Evolutionary conservation across 805 yeast genomes (phyloP).

Genomic region (Saturnispora besseyi): DNA sequence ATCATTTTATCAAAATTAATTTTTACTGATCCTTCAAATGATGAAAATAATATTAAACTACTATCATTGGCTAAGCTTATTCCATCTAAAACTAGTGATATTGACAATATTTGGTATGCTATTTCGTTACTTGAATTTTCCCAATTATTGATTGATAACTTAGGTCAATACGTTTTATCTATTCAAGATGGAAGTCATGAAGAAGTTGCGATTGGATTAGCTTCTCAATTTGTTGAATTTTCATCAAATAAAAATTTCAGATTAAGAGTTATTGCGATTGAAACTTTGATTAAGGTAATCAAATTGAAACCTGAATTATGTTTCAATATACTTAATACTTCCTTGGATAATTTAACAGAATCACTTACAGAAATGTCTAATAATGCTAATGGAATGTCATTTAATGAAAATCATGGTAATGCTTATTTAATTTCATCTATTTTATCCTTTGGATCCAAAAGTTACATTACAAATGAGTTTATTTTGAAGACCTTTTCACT

Average conservation of each 20-base stretch:
- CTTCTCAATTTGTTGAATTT: constrained; percentile 29
- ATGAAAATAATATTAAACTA: constrained; percentile 10
- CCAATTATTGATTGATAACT: constrained; percentile 21
- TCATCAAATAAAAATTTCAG: constrained; percentile 32
- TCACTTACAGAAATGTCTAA: constrained; percentile 28
- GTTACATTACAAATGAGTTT: constrained; percentile 26
- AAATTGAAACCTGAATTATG: constrained; percentile 28
- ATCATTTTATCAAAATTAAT: constrained; percentile 24
- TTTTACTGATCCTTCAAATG: constrained; percentile 12
- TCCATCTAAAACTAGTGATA: constrained; percentile 9
- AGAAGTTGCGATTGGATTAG: constrained; percentile 26
- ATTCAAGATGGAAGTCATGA: constrained; percentile 12
- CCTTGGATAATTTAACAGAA: constrained; percentile 28
- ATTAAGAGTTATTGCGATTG: constrained; percentile 34
- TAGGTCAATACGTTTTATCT: constrained; percentile 25
- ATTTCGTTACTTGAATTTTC: constrained; percentile 23
- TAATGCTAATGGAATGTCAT: constrained; percentile 15
- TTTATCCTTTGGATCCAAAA: constrained; percentile 24
- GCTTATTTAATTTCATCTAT: constrained; percentile 27
- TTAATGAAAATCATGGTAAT: constrained; percentile 26
- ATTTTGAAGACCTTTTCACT: constrained; percentile 24
- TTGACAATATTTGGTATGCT: constrained; percentile 21
- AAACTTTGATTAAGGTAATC: constrained; percentile 27
- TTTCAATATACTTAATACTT: constrained; percentile 25
- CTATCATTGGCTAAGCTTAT: constrained; percentile 16